A percentile compares a stretch with the other conserved stretches of the same genome.
Conservation (phyloP, 1,284 basidiomycete genomes). For the Cutaneotrichosporon dermatis region DNA sequence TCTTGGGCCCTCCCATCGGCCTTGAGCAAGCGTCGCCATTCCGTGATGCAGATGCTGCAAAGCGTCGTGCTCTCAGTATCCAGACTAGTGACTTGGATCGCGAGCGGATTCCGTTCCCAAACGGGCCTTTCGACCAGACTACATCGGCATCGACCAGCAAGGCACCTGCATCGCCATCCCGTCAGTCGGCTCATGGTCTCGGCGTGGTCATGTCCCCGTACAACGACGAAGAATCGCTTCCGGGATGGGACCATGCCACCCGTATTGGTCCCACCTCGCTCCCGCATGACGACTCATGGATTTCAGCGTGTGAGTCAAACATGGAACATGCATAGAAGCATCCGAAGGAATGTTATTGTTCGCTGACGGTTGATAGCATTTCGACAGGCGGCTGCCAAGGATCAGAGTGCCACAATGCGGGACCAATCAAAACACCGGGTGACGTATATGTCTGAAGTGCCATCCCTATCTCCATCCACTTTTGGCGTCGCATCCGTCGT, state of each 20-base stretch:
- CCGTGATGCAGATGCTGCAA: neutral
- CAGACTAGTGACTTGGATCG: neutral
- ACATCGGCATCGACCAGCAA: neutral
- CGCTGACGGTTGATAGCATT: constrained; percentile 4
- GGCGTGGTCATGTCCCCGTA: neutral
- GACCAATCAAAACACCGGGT: constrained; percentile 13
- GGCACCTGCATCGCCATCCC: neutral
- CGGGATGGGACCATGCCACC: neutral
- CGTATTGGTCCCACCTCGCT: neutral
- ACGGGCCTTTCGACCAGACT: neutral
- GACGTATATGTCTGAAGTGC: neutral
- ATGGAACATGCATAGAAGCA: neutral
- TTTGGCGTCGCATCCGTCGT: constrained; percentile 10
- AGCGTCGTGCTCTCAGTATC: neutral
- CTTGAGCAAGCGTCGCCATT: neutral
- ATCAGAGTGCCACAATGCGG: constrained; percentile 13
- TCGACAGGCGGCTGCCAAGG: constrained; percentile 4
- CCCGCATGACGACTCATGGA: constrained; percentile 19
- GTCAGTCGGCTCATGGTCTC: neutral
- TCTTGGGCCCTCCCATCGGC: neutral
- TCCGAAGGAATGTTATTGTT: constrained; percentile 1
- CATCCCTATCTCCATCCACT: constrained; percentile 11
- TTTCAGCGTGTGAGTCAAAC: constrained; percentile 16
- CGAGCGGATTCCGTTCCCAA: neutral
- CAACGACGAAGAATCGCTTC: neutral